Conservation (phyloP, 257 asterid species). For the Nicotiana tomentosiformis region DNA sequence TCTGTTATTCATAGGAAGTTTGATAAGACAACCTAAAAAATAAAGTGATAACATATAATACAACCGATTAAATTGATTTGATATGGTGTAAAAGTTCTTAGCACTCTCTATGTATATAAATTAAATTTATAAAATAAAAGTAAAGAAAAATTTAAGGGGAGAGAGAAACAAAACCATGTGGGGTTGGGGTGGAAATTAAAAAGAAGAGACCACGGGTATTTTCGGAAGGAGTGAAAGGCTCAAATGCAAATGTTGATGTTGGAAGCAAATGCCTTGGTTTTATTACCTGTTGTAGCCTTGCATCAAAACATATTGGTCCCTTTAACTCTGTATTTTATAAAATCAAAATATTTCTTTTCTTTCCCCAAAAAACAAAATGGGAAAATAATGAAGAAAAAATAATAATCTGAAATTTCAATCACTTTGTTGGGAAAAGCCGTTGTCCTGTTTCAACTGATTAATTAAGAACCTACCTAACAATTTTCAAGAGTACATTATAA, state of each 20-base stretch:
- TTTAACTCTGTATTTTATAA: not conserved
- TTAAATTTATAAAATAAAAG: not conserved
- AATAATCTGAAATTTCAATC: not conserved
- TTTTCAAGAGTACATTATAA: not conserved
- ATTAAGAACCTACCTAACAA: slow-evolving; percentile 6
- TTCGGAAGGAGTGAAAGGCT: not conserved
- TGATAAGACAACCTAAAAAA: no score
- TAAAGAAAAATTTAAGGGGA: not conserved
- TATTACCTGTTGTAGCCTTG: slow-evolving; percentile 2
- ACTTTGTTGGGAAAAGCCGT: not conserved
- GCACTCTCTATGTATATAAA: no score
- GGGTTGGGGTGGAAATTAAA: slow-evolving; percentile 16
- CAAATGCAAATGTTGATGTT: not conserved
- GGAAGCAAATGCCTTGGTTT: slow-evolving; percentile 14
- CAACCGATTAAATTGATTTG: no score
- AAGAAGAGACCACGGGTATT: not conserved
- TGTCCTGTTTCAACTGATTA: not conserved
- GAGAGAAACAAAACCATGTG: slow-evolving; percentile 33
- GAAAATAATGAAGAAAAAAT: not conserved
- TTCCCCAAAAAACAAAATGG: not conserved
- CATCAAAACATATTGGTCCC: slow-evolving; percentile 13
- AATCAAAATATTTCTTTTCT: not conserved
- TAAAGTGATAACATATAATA: no score
- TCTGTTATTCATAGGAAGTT: no score
- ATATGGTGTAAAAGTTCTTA: no score